These are phyloP conservation scores for Colletotrichum sp. DNA, from an alignment of 2,329 filamentous ascomycete genomes.

Conservation along the genomic window DNA sequence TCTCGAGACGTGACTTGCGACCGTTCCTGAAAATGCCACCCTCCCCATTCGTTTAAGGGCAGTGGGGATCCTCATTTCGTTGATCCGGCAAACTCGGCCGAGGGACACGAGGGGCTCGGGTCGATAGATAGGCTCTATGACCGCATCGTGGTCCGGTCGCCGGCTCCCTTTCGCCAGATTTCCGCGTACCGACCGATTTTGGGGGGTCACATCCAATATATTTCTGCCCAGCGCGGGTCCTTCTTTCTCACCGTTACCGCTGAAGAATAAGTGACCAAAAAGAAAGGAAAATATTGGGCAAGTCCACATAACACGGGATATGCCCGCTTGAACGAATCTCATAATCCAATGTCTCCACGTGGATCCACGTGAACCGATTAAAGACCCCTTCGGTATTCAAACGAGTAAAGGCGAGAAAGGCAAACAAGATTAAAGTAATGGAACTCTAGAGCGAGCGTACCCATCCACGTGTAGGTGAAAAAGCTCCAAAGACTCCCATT, in stretches of 20 bases:
- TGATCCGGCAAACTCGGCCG: background rate
- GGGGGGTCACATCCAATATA: background rate
- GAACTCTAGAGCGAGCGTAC: background rate
- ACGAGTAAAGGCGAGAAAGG: background rate
- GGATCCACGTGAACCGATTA: background rate
- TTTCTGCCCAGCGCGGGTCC: background rate
- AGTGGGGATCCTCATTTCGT: background rate
- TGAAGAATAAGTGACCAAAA: background rate
- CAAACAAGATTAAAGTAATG: background rate
- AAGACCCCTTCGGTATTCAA: background rate
- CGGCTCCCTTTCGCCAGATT: background rate
- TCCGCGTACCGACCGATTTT: background rate
- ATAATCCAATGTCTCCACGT: background rate
- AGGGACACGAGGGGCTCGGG: background rate
- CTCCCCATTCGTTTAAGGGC: background rate
- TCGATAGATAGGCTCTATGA: background rate
- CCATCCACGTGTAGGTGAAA: background rate
- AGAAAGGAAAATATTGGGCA: background rate
- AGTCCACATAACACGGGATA: background rate
- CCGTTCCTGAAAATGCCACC: background rate
- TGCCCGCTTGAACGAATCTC: background rate
- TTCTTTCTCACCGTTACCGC: background rate
- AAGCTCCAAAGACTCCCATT: background rate
- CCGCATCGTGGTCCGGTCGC: background rate
- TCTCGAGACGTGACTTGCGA: background rate